phyloP scores from a whole-genome alignment of 768 basidiomycete genomes.

The Rhodotorula graminis region DNA sequence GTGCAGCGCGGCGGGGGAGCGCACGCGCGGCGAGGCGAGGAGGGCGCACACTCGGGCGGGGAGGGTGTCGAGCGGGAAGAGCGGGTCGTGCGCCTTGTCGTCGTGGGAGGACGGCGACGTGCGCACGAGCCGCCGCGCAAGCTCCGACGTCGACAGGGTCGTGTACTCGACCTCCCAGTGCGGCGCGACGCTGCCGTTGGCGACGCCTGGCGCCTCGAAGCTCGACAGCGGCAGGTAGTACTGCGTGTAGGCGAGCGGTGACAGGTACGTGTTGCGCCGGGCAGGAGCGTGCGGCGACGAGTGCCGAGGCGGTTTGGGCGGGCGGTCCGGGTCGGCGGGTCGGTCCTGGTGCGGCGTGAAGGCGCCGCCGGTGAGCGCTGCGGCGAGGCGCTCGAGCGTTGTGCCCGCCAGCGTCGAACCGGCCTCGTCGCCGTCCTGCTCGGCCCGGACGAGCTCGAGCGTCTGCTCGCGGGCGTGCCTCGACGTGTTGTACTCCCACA shows the following conservation, averaged over 20 bases:
- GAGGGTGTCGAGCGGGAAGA: slow-evolving; percentile 41
- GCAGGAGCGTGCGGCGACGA: slow-evolving; percentile 59
- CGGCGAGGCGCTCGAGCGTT: not conserved
- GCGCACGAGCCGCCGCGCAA: not conserved
- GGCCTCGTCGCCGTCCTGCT: slow-evolving; percentile 9
- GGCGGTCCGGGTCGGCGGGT: slow-evolving; percentile 54
- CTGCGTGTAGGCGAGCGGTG: slow-evolving; percentile 79
- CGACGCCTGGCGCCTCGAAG: not conserved
- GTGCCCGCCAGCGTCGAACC: slow-evolving; percentile 21
- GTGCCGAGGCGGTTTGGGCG: not conserved
- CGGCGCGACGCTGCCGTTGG: slow-evolving; percentile 48
- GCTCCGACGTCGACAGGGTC: slow-evolving; percentile 1
- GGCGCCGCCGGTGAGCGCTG: slow-evolving; percentile 15
- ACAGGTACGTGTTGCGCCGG: slow-evolving; percentile 63
- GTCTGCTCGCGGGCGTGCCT: slow-evolving; percentile 31
- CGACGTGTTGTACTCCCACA: slow-evolving; percentile 75
- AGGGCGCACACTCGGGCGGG: slow-evolving; percentile 27
- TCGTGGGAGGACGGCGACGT: not conserved
- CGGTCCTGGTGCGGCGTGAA: slow-evolving; percentile 48
- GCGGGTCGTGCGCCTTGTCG: slow-evolving; percentile 11
- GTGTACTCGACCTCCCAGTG: slow-evolving; percentile 62
- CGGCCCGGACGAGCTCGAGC: not conserved
- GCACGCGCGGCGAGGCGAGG: slow-evolving; percentile 58
- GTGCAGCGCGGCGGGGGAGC: slow-evolving; percentile 50
- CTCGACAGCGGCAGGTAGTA: slow-evolving; percentile 48